These are phyloP conservation scores for Mortierella sp. DNA, from an alignment of 371 early-diverging fungal species.

Conservation along the genomic window DNA sequence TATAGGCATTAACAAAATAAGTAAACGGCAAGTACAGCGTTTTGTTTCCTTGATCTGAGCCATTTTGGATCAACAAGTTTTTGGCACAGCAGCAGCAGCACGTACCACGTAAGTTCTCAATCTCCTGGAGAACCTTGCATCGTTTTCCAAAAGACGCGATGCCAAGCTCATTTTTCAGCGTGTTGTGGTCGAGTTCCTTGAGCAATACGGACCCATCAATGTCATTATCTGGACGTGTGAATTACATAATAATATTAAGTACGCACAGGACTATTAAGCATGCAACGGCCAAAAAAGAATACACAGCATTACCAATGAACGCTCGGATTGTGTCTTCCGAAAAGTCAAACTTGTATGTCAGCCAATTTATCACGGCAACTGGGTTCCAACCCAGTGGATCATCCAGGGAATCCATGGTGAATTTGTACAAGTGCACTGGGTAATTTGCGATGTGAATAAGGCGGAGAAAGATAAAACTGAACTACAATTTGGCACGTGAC, in stretches of 20 bases:
- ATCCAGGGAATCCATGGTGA: conserved; percentile 14
- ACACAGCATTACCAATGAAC: conserved; percentile 10
- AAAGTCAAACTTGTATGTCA: conserved; percentile 16
- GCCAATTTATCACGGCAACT: conserved; percentile 13
- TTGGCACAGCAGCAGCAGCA: too few species aligned
- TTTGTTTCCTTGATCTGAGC: too few species aligned
- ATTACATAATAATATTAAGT: not conserved
- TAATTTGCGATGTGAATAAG: not conserved
- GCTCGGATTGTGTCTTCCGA: conserved; percentile 13
- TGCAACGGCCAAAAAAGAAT: not conserved
- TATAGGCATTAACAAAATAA: too few species aligned
- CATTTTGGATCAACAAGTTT: too few species aligned
- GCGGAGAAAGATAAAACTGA: not conserved
- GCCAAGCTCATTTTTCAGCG: conserved; percentile 28
- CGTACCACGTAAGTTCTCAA: conserved; percentile 25
- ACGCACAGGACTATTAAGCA: not conserved
- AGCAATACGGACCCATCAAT: conserved; percentile 35
- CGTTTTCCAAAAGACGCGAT: conserved; percentile 33
- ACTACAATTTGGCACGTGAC: too few species aligned
- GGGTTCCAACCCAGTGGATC: conserved; percentile 28
- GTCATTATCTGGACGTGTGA: conserved; percentile 27
- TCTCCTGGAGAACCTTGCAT: conserved; percentile 22
- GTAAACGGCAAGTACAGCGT: too few species aligned
- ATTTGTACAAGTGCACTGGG: too few species aligned
- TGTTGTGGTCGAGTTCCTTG: conserved; percentile 27